These are phyloP conservation scores for Erodium maritimum DNA, from an alignment of 345 rosid genomes.

Conservation along the genomic window DNA sequence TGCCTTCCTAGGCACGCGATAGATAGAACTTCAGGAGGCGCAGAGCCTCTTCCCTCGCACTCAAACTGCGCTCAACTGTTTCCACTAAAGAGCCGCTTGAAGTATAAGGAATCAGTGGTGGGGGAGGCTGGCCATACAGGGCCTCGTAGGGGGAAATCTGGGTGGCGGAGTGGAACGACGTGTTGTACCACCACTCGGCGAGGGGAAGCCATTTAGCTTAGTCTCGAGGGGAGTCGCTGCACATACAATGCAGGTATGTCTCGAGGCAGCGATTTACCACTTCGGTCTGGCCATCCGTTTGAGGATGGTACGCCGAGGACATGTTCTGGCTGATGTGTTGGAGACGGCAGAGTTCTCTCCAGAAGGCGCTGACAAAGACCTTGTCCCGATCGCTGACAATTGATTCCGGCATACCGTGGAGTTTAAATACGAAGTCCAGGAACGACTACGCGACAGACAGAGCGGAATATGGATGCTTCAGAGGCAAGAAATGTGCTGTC, in stretches of 20 bases:
- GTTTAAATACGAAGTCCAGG: background rate
- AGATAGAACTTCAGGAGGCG: background rate
- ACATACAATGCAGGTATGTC: no score
- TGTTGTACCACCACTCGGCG: slow-evolving; percentile 7
- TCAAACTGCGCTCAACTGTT: background rate
- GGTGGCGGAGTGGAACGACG: background rate
- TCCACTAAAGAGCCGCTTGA: background rate
- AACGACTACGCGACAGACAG: no score
- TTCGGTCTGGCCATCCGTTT: no score
- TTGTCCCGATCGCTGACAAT: slow-evolving; percentile 2
- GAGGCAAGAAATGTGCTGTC: no score
- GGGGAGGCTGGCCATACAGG: background rate
- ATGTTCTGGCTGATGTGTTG: no score
- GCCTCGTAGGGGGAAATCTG: no score
- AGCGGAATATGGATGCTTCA: no score
- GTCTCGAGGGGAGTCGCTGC: background rate
- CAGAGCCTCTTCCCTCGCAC: background rate
- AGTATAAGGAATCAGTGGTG: background rate
- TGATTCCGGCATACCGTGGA: slow-evolving; percentile 1
- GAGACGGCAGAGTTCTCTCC: no score
- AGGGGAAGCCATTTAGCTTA: slow-evolving; percentile 1
- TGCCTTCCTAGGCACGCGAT: background rate
- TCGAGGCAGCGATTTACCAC: no score
- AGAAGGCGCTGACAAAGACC: background rate
- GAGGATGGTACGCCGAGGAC: no score